Percentiles rank a stretch among this genome's conserved stretches.
These are phyloP conservation scores for Parmelia sp. DNA, from an alignment of 495 filamentous ascomycete species.

Conservation along the genomic window DNA sequence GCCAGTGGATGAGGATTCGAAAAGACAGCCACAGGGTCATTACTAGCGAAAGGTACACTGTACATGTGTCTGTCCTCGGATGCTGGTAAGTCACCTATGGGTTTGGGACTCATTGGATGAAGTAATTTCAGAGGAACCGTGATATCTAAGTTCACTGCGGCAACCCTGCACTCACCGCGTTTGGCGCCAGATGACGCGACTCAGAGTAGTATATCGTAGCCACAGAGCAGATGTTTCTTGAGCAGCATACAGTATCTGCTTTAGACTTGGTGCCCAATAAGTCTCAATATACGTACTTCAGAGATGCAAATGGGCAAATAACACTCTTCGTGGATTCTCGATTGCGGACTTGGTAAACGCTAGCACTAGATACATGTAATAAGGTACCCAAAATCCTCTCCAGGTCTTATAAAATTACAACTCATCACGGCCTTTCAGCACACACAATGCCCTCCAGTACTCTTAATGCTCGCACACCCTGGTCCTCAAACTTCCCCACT, in stretches of 20 bases:
- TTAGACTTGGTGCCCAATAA: too few relatives aligned
- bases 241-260: too few relatives aligned
- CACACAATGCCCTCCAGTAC: constrained; percentile 66
- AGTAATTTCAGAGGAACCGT: too few relatives aligned
- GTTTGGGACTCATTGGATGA: neutral
- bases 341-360: neutral
- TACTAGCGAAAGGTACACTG: neutral
- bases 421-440: constrained; percentile 7
- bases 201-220: too few relatives aligned
- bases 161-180: too few relatives aligned
- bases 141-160: too few relatives aligned
- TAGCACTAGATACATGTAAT: neutral
- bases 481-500: constrained; percentile 70
- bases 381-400: neutral
- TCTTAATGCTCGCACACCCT: constrained; percentile 70
- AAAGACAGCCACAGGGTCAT: neutral
- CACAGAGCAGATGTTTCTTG: too few relatives aligned
- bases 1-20: neutral
- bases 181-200: too few relatives aligned
- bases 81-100: neutral
- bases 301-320: too few relatives aligned
- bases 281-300: too few relatives aligned
- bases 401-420: neutral
- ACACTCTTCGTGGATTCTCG: too few relatives aligned
- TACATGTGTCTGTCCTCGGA: neutral